phyloP scores from a whole-genome alignment of 148 eudicot species.

The Persicaria tinctoria region DNA sequence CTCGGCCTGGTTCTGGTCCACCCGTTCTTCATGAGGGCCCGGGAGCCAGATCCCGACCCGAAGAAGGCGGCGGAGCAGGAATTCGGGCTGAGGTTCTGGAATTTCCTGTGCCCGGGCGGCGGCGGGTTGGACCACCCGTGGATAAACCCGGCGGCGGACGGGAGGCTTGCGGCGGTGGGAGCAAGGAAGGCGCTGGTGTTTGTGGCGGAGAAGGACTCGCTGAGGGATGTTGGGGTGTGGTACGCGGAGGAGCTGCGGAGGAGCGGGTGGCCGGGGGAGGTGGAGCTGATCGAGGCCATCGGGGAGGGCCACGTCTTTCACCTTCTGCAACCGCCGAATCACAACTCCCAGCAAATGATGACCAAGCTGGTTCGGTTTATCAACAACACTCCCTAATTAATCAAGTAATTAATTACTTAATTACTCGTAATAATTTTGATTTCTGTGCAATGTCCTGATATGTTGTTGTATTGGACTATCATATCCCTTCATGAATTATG shows the following conservation, averaged over 20 bases:
- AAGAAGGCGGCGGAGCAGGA: slow-evolving; percentile 14
- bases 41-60: background rate
- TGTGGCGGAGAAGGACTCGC: slow-evolving; percentile 33
- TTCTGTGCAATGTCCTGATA: too few relatives aligned
- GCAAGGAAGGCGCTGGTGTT: slow-evolving; percentile 31
- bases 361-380: slow-evolving; percentile 23
- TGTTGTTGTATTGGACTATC: too few relatives aligned
- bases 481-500: too few relatives aligned
- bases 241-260: slow-evolving; percentile 26
- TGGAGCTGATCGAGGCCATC: slow-evolving; percentile 29
- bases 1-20: slow-evolving; percentile 27
- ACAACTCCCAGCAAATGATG: slow-evolving; percentile 22
- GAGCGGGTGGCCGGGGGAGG: slow-evolving; percentile 36
- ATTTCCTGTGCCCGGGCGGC: slow-evolving; percentile 18
- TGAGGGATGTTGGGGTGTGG: slow-evolving; percentile 29
- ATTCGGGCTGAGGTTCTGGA: slow-evolving; percentile 19
- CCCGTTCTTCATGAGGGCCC: slow-evolving; percentile 27
- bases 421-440: too few relatives aligned
- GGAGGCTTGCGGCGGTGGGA: slow-evolving; percentile 14
- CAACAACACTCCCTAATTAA: background rate
- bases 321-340: slow-evolving; percentile 21
- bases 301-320: slow-evolving; percentile 46
- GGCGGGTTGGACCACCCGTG: slow-evolving; percentile 30
- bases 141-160: slow-evolving; percentile 32
- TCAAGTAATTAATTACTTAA: too few relatives aligned